These are phyloP conservation scores for Aureobasidium zeae DNA, from an alignment of 2,329 filamentous ascomycete genomes.

Conservation along the genomic window DNA sequence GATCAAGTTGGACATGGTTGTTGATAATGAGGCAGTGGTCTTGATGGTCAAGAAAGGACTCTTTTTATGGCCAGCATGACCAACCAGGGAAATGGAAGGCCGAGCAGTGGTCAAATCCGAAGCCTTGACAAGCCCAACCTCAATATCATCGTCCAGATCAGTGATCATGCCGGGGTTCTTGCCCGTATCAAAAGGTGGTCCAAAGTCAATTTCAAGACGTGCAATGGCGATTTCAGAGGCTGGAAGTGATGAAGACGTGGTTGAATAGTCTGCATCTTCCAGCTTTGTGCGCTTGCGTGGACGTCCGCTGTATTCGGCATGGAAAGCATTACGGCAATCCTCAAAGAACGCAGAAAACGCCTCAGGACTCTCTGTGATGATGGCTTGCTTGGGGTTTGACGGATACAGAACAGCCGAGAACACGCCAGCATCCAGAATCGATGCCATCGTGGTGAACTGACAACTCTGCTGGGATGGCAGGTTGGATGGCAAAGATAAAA, in stretches of 20 bases:
- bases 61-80: conserved; percentile 1
- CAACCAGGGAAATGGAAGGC: not conserved
- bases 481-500: not conserved
- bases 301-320: not conserved
- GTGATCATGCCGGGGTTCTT: not conserved
- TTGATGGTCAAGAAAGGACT: not conserved
- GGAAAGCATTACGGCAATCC: conserved; percentile 7
- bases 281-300: conserved; percentile 13
- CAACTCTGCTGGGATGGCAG: not conserved
- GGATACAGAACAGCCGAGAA: not conserved
- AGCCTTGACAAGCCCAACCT: not conserved
- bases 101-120: not conserved
- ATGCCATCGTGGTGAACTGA: not conserved
- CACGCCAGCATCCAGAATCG: not conserved
- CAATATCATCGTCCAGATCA: not conserved
- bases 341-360: conserved; percentile 5
- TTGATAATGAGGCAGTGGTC: not conserved
- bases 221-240: conserved; percentile 4
- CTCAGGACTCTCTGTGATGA: conserved; percentile 1
- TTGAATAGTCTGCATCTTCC: not conserved
- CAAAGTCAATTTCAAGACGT: not conserved
- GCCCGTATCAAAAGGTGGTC: not conserved
- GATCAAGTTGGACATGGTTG: conserved; percentile 1
- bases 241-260: not conserved
- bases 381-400: not conserved